Evolutionary conservation across 1,284 basidiomycete species (phyloP).

Genomic region (Pseudozyma sp.): DNA sequence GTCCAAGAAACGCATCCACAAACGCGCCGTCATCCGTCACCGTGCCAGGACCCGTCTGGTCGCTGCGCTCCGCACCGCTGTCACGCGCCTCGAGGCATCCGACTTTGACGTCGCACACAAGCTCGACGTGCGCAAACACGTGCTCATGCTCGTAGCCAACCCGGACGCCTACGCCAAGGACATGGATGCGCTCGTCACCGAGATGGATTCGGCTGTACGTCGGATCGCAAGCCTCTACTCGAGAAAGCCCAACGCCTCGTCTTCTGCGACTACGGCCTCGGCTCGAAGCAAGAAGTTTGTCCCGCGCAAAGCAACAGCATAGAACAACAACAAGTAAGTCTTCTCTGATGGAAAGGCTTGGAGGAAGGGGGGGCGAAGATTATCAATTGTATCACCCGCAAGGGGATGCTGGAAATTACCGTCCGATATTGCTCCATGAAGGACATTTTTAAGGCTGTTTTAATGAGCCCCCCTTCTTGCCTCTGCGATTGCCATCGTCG

Average conservation of each 20-base stretch:
- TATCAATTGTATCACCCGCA: slow-evolving; percentile 41
- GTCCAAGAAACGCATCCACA: slow-evolving; percentile 58
- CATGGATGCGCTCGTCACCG: slow-evolving; percentile 18
- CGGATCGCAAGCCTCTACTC: not conserved
- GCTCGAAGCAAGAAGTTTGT: not conserved
- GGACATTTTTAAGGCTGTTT: slow-evolving; percentile 59
- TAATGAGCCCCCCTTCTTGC: slow-evolving; percentile 47
- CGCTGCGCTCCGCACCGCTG: slow-evolving; percentile 38
- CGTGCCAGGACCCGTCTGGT: slow-evolving; percentile 43
- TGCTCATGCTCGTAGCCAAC: slow-evolving; percentile 25
- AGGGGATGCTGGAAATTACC: slow-evolving; percentile 65
- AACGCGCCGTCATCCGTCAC: slow-evolving; percentile 56
- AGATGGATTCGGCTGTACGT: slow-evolving; percentile 18
- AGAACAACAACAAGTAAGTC: slow-evolving; percentile 11
- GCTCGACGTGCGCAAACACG: slow-evolving; percentile 13
- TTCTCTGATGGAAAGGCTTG: not conserved
- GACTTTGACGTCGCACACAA: not conserved
- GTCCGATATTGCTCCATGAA: slow-evolving; percentile 61
- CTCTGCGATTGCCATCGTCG: too few relatives aligned
- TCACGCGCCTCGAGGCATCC: slow-evolving; percentile 5
- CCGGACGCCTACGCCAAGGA: slow-evolving; percentile 11
- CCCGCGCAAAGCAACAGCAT: too few relatives aligned
- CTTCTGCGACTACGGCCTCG: not conserved
- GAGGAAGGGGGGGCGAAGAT: slow-evolving; percentile 16
- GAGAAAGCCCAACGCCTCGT: not conserved